Base-by-base conservation (phyloP, 2,329 filamentous ascomycete genomes). In the Paramyrothecium sp. region DNA sequence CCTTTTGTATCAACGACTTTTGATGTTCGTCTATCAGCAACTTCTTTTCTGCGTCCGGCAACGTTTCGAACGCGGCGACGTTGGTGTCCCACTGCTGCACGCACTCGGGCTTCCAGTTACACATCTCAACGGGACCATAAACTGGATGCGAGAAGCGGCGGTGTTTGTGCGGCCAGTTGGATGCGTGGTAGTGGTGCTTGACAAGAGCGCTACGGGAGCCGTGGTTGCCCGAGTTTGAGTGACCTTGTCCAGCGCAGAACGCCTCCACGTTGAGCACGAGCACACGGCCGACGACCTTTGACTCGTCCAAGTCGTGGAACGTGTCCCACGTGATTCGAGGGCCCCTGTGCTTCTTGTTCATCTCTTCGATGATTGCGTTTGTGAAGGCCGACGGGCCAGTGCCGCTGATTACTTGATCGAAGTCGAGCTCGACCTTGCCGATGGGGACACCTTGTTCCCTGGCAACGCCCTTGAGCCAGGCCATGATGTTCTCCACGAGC, bases 131-230 rank as follows among this genome's bases (percentile, higher is more conserved):
- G 69, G 89, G 85, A 7, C 86, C 88, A 65, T 87, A 89, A 54
- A 86, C 83, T 1, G 87, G 87, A 67, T 91, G 88, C 51, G 78
- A 86, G 73, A 81, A 89, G 30, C 88, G 79, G 1, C 85, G 87
- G 67, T 91, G 88, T 3, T 78, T 77, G 54, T 81, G 82, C 2
- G 88, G 89, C 89, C 89, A 91, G 58, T 85, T 83, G 2, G 87
- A 90, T 1, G 89, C 89, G 69, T 91, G 89, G 65, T 90, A 91
- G 70, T 90, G 87, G 67, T 91, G 89, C 70, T 87, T 89, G 22
- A 91, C 87, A 2, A 91, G 76, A 2, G 89, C 88, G 20, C 81
- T 80, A 53, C 86, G 78, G 1, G 87, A 80, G 54, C 88, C 81
- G 70, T 90, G 88, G 65, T 87, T 90, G 16, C 88, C 88, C 0